Conservation (phyloP, 1,284 basidiomycete species). For the Ceratobasidium sp. region DNA sequence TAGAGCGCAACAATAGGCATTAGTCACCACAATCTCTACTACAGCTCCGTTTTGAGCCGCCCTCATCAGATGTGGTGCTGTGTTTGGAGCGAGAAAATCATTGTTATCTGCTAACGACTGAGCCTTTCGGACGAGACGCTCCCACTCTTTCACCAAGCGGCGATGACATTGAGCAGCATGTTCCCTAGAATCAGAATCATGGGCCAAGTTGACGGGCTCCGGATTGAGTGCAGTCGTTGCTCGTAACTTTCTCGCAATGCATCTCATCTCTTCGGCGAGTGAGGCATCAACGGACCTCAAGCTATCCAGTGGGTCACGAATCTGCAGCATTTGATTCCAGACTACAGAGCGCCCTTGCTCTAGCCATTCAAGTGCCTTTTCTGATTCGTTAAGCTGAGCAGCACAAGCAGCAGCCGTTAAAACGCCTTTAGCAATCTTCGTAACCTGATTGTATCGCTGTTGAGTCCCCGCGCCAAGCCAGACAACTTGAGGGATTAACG, state of each 20-base stretch:
- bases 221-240: background rate
- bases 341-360: slow-evolving; percentile 45
- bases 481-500: background rate
- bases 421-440: background rate
- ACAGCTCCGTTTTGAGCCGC: slow-evolving; percentile 23
- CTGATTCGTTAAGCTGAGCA: background rate
- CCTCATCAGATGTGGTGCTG: background rate
- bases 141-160: slow-evolving; percentile 37
- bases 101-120: slow-evolving; percentile 9
- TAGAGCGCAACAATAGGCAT: no score
- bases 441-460: background rate
- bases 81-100: background rate
- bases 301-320: slow-evolving; percentile 17
- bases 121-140: slow-evolving; percentile 25
- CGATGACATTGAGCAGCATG: slow-evolving; percentile 26
- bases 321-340: background rate
- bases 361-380: slow-evolving; percentile 43
- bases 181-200: background rate
- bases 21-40: background rate
- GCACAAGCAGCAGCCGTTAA: background rate
- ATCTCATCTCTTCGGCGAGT: slow-evolving; percentile 28
- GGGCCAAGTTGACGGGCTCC: background rate
- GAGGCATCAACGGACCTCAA: slow-evolving; percentile 5
- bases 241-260: slow-evolving; percentile 17
- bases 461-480: background rate